A percentile compares a stretch with the other conserved stretches of the same genome.
Evolutionary conservation across 805 yeast species (phyloP).

Genomic region (Yarrowia sp.): DNA sequence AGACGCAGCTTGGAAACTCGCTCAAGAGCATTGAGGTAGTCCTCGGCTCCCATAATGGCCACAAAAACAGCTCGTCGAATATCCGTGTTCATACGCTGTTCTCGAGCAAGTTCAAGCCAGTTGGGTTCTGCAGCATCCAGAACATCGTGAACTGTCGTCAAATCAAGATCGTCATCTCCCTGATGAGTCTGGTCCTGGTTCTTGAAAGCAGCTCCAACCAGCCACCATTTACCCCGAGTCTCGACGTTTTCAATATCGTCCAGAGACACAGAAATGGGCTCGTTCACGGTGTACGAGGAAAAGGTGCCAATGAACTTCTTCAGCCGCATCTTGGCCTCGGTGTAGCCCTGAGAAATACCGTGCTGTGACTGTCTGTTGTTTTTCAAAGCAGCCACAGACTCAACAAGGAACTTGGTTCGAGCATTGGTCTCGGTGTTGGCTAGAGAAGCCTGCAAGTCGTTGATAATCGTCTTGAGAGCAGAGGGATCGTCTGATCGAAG

Average conservation of each 20-base stretch:
- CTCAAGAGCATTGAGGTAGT: conserved; percentile 80
- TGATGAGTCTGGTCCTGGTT: conserved; percentile 45
- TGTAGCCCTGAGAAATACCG: conserved; percentile 36
- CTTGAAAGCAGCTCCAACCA: conserved; percentile 97
- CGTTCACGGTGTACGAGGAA: conserved; percentile 48
- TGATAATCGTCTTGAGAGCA: conserved; percentile 74
- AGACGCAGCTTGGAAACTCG: conserved; percentile 75
- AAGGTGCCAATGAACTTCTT: conserved; percentile 61
- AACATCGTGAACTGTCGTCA: conserved; percentile 51
- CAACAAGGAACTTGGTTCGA: conserved; percentile 78
- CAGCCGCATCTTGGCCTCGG: conserved; percentile 54
- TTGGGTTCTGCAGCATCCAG: conserved; percentile 73
- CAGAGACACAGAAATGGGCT: conserved; percentile 79
- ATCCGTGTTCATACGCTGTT: conserved; percentile 93
- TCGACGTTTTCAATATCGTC: conserved; percentile 76
- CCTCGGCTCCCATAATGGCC: conserved; percentile 92
- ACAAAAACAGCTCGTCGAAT: conserved; percentile 90
- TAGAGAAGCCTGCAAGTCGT: conserved; percentile 51
- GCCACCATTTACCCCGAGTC: conserved; percentile 96
- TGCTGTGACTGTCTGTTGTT: conserved; percentile 67
- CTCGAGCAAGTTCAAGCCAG: conserved; percentile 81
- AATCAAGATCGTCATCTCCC: conserved; percentile 41
- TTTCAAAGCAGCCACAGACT: conserved; percentile 78
- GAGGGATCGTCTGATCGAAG: conserved; percentile 87
- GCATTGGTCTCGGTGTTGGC: conserved; percentile 44